Percentiles rank a stretch among this genome's conserved stretches.
Conservation (phyloP, 2,329 filamentous ascomycete species). For the Fusarium falciforme region DNA sequence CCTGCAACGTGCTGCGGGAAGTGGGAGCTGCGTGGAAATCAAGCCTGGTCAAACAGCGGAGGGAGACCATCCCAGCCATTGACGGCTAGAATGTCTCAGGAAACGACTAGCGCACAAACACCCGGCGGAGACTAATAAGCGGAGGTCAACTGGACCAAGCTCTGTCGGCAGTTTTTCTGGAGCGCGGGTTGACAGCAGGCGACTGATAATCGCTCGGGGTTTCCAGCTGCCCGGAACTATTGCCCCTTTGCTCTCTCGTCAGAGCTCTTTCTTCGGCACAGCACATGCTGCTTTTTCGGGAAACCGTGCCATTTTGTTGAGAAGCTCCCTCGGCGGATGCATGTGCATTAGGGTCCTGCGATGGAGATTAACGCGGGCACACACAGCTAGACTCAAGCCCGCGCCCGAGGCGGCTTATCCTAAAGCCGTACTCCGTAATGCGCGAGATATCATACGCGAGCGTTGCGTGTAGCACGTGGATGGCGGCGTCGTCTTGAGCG, state of each 20-base stretch:
- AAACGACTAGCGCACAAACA: constrained; percentile 42
- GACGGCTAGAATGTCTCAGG: constrained; percentile 45
- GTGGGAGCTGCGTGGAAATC: constrained; percentile 29
- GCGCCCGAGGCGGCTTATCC: constrained; percentile 19
- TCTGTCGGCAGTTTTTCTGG: constrained; percentile 30
- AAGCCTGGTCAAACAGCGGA: constrained; percentile 27
- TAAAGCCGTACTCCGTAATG: background rate
- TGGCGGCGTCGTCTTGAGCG: background rate
- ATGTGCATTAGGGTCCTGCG: constrained; percentile 1
- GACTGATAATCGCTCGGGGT: constrained; percentile 1
- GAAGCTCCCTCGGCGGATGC: background rate
- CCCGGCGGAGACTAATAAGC: constrained; percentile 18
- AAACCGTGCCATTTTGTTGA: background rate
- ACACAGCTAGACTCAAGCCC: constrained; percentile 10
- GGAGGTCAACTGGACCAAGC: constrained; percentile 25
- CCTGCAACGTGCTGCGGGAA: constrained; percentile 31
- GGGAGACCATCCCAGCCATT: constrained; percentile 31
- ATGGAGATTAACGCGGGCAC: constrained; percentile 11
- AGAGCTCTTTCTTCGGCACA: background rate
- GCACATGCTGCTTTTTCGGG: background rate
- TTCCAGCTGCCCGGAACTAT: constrained; percentile 7
- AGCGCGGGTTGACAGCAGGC: constrained; percentile 1
- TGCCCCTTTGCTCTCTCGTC: background rate
- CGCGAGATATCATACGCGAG: constrained; percentile 22
- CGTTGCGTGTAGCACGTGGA: constrained; percentile 12